Conservation (phyloP, 352 stramenopile species). For the Phytophthora crassamura region DNA sequence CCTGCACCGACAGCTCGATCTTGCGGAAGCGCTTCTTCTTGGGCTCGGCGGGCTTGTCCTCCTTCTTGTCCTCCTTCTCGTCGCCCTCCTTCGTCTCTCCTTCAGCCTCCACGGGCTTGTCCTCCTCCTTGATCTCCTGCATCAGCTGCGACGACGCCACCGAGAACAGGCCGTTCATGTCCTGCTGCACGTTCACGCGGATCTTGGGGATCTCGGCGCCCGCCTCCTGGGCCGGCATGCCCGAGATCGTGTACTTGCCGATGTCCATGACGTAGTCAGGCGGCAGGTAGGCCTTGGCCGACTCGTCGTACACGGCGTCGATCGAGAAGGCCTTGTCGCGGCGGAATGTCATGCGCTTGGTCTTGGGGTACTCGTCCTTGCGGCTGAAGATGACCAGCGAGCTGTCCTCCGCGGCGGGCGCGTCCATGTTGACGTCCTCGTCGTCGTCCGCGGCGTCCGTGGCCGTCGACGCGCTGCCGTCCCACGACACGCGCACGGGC, state of each 20-base stretch:
- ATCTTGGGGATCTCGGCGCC: constrained; percentile 89
- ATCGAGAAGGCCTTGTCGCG: constrained; percentile 94
- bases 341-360: constrained; percentile 96
- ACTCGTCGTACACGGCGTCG: constrained; percentile 90
- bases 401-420: constrained; percentile 51
- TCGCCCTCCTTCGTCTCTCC: constrained; percentile 57
- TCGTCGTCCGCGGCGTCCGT: constrained; percentile 68
- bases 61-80: constrained; percentile 63
- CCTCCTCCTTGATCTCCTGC: constrained; percentile 95
- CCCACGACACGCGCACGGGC: constrained; percentile 95
- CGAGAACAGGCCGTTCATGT: constrained; percentile 97
- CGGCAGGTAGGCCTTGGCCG: constrained; percentile 67
- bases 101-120: constrained; percentile 64
- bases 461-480: constrained; percentile 63
- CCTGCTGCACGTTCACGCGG: constrained; percentile 97
- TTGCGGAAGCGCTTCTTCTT: constrained; percentile 97
- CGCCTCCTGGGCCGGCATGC: constrained; percentile 78
- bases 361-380: constrained; percentile 97
- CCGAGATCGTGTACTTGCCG: constrained; percentile 94
- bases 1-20: constrained; percentile 80
- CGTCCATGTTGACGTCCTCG: constrained; percentile 89
- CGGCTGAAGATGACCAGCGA: constrained; percentile 96
- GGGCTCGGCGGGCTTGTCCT: constrained; percentile 79
- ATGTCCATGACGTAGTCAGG: constrained; percentile 83
- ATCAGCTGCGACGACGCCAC: constrained; percentile 97